Evolutionary conservation across 1,284 basidiomycete genomes (phyloP).

Genomic region (Trametes versicolor): DNA sequence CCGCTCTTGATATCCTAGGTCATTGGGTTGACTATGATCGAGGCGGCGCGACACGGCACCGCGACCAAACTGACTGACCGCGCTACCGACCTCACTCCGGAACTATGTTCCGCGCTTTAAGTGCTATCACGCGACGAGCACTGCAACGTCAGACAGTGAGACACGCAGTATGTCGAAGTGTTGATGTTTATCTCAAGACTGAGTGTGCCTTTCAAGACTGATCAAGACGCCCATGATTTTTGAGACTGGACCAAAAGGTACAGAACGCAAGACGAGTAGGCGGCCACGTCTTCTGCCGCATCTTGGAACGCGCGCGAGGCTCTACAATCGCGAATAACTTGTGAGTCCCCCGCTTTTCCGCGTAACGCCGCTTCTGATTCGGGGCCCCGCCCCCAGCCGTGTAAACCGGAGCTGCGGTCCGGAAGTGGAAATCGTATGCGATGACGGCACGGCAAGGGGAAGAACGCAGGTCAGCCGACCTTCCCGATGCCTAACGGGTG

Average conservation of each 20-base stretch:
- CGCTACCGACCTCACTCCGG: constrained; percentile 15
- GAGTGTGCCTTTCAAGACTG: too few species aligned
- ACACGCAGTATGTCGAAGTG: too few species aligned
- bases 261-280: too few species aligned
- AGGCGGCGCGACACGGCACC: background rate
- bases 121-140: too few species aligned
- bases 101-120: constrained; percentile 12
- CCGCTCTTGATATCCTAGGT: background rate
- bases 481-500: constrained; percentile 15
- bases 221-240: too few species aligned
- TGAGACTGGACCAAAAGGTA: too few species aligned
- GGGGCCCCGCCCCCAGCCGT: constrained; percentile 13
- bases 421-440: constrained; percentile 9
- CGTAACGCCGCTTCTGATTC: constrained; percentile 12
- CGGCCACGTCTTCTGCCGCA: too few species aligned
- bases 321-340: background rate
- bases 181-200: too few species aligned
- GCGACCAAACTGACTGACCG: background rate
- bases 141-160: too few species aligned
- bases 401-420: constrained; percentile 28
- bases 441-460: constrained; percentile 25
- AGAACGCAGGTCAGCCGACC: constrained; percentile 29
- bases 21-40: background rate
- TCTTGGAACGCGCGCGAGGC: too few species aligned
- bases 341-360: constrained; percentile 20